These are phyloP conservation scores for Lentinus polychrous DNA, from an alignment of 1,284 basidiomycete genomes.

Conservation along the genomic window DNA sequence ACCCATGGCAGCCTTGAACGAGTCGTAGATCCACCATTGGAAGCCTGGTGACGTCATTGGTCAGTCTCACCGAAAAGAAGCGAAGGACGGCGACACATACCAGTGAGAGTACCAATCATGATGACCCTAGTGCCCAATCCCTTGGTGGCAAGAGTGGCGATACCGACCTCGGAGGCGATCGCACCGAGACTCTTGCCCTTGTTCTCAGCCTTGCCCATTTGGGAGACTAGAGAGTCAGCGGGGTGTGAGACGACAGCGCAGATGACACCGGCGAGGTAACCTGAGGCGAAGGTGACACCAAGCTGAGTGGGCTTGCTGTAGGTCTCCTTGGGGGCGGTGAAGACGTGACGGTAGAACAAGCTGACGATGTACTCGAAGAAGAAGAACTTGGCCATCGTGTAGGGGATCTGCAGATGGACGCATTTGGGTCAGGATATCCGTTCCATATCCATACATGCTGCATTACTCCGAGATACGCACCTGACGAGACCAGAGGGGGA, in stretches of 20 bases:
- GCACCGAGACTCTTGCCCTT: slow-evolving; percentile 65
- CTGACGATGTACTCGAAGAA: slow-evolving; percentile 77
- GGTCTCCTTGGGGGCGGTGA: slow-evolving; percentile 65
- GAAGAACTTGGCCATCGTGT: slow-evolving; percentile 87
- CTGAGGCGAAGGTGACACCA: slow-evolving; percentile 74
- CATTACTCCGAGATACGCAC: slow-evolving; percentile 28
- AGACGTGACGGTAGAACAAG: slow-evolving; percentile 71
- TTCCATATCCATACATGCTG: background rate
- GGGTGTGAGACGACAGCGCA: slow-evolving; percentile 82
- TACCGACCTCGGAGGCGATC: slow-evolving; percentile 65
- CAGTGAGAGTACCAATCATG: slow-evolving; percentile 77
- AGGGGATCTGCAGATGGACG: slow-evolving; percentile 54
- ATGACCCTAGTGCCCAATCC: slow-evolving; percentile 75
- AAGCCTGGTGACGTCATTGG: slow-evolving; percentile 37
- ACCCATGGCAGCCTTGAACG: slow-evolving; percentile 75
- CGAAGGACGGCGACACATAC: slow-evolving; percentile 24
- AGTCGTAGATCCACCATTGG: slow-evolving; percentile 89
- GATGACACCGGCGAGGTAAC: slow-evolving; percentile 77
- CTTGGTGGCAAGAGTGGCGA: slow-evolving; percentile 60
- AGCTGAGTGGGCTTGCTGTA: slow-evolving; percentile 71
- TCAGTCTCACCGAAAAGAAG: background rate
- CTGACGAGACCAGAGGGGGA: slow-evolving; percentile 81
- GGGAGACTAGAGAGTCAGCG: slow-evolving; percentile 73
- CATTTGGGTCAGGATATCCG: background rate
- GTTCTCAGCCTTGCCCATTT: slow-evolving; percentile 71